phyloP scores from a whole-genome alignment of 2,329 filamentous ascomycete genomes.

The Monilinia aucupariae region DNA sequence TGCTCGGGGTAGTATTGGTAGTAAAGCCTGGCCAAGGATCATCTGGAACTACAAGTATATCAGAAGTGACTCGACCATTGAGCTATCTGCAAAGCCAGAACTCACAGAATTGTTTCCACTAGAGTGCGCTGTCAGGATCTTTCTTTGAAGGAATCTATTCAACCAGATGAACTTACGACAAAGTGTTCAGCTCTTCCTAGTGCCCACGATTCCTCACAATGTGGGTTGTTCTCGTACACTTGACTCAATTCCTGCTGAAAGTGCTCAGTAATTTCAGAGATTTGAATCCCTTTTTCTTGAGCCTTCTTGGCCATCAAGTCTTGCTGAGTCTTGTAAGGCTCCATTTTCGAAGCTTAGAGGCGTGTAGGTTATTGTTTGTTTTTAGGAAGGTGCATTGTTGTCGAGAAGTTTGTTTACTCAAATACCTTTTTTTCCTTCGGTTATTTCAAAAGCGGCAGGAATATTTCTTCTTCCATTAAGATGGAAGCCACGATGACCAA shows the following conservation, averaged over 20 bases:
- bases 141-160: neutral
- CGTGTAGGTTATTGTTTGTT: neutral
- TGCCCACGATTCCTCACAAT: constrained; percentile 3
- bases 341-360: neutral
- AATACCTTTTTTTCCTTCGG: neutral
- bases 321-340: constrained; percentile 6
- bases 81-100: neutral
- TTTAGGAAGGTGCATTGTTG: neutral
- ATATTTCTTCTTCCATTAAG: neutral
- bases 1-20: too few relatives aligned
- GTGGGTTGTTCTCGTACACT: neutral
- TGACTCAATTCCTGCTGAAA: constrained; percentile 7
- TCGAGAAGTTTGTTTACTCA: neutral
- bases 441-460: constrained; percentile 1
- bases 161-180: constrained; percentile 3
- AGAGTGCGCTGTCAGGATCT: neutral
- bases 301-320: constrained; percentile 11
- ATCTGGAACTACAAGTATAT: neutral
- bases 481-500: neutral
- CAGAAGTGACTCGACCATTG: neutral
- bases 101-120: constrained; percentile 4
- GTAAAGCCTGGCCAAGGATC: neutral
- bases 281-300: constrained; percentile 12
- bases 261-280: neutral
- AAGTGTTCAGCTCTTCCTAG: constrained; percentile 15